Conservation (phyloP, 306 rosid genomes). For the Comarum palustre region DNA sequence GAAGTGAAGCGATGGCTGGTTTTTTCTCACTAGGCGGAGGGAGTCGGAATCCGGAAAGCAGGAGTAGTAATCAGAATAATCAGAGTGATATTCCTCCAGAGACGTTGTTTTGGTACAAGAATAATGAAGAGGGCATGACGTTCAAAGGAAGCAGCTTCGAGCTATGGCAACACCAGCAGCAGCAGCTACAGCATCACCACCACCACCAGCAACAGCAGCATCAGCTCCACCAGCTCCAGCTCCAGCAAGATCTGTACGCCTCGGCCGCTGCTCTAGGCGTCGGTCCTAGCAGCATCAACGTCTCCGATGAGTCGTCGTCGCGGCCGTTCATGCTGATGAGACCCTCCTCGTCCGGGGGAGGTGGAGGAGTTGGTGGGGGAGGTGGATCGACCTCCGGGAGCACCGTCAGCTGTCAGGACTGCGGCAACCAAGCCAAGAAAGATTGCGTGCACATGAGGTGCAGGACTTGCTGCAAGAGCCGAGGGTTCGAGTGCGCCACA, state of each 20-base stretch:
- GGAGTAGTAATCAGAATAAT: slow-evolving; percentile 6
- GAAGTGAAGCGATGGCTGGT: slow-evolving; percentile 63
- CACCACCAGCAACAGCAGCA: slow-evolving; percentile 21
- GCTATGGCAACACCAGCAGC: slow-evolving; percentile 64
- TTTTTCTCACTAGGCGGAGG: slow-evolving; percentile 71
- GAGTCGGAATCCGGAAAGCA: slow-evolving; percentile 23
- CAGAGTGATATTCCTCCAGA: slow-evolving; percentile 42
- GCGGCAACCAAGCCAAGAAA: slow-evolving; percentile 95
- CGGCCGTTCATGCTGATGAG: slow-evolving; percentile 53
- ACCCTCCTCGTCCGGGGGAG: slow-evolving; percentile 23
- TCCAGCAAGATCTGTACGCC: slow-evolving; percentile 61
- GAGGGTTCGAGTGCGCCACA: slow-evolving; percentile 80
- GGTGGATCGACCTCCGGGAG: slow-evolving; percentile 7
- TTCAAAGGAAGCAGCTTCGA: slow-evolving; percentile 65
- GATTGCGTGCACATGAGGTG: slow-evolving; percentile 84
- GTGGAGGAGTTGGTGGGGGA: slow-evolving; percentile 35
- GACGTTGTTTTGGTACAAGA: slow-evolving; percentile 57
- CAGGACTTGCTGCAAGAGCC: slow-evolving; percentile 89
- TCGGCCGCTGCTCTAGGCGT: slow-evolving; percentile 55
- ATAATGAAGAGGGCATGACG: slow-evolving; percentile 36
- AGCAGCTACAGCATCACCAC: slow-evolving; percentile 27
- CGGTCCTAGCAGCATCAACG: slow-evolving; percentile 51
- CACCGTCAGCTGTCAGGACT: slow-evolving; percentile 74
- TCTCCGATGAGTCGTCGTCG: slow-evolving; percentile 59
- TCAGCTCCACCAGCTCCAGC: slow-evolving; percentile 28